Percentiles rank a stretch among this genome's conserved stretches.
phyloP scores from a whole-genome alignment of 1,284 basidiomycete species.

The Phellopilus nigrolimitatus region DNA sequence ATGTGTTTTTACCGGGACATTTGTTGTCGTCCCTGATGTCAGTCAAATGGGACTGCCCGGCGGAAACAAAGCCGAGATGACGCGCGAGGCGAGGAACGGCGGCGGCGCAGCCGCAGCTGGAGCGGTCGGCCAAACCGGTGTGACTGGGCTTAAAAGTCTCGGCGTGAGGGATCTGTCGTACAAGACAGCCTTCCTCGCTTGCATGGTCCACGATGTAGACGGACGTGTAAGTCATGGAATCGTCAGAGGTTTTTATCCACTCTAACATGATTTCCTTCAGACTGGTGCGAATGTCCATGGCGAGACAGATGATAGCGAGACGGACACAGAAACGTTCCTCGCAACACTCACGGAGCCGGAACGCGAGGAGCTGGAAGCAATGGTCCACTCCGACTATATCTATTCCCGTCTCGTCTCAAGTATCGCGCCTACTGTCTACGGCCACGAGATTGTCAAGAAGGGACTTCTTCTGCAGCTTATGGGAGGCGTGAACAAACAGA shows the following conservation, averaged over 20 bases:
- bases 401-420: conserved; percentile 91
- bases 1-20: conserved; percentile 96
- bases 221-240: conserved; percentile 55
- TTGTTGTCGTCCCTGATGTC: conserved; percentile 98
- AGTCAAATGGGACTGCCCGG: conserved; percentile 94
- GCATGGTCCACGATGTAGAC: conserved; percentile 93
- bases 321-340: conserved; percentile 77
- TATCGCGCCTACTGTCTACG: conserved; percentile 98
- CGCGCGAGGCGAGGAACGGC: conserved; percentile 76
- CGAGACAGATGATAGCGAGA: conserved; percentile 77
- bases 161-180: conserved; percentile 96
- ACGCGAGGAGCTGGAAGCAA: conserved; percentile 88
- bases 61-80: conserved; percentile 87
- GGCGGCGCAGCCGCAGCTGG: conserved; percentile 48
- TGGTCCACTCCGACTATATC: conserved; percentile 93
- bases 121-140: conserved; percentile 79
- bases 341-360: conserved; percentile 89
- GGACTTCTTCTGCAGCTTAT: conserved; percentile 96
- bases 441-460: conserved; percentile 98
- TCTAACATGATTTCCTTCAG: conserved; percentile 34
- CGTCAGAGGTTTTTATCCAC: neutral
- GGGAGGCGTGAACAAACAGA: conserved; percentile 99
- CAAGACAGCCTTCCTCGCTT: conserved; percentile 98
- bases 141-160: conserved; percentile 90
- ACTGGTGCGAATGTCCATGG: conserved; percentile 81